Evolutionary conservation across 78 protist species (phyloP), one percentile per base, ranked within the genome.

Genomic region (Dictyostelium capitatum): DNA sequence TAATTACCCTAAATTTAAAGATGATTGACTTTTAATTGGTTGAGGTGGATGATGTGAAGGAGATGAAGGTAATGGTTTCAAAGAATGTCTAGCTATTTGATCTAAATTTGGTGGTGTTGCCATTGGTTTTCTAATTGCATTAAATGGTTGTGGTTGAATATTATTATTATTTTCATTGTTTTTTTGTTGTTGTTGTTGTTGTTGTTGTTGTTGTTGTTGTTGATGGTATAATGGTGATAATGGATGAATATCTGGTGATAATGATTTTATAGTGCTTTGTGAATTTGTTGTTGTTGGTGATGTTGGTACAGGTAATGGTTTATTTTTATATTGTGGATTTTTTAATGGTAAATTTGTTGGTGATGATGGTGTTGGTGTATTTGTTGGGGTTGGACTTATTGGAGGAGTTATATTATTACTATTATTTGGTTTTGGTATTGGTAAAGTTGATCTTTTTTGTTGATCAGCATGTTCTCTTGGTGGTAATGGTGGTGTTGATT

Each of bases 371-470:
- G 48, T 51, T 51, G n/a, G n/a, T 51, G 56, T 14, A 51, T 12
- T 51, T 11, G 7, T 65, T 78, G n/a, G 19, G 2, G 15, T 37
- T 17, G 70, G 48, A 4, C 69, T 4, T 12, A 9, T 25, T 67
- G 30, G 1, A 6, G 32, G 69, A 32, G 65, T 30, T 56, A 1
- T 59, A 59, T 3, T 59, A n/a, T 59, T 15, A 19, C 69, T n/a
- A 51, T 51, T 51, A 51, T 37, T 67, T 67, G 75, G 47, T 37
- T 37, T 37, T 67, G 75, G 75, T 67, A 32, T 43, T 46, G 79
- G 51, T 25, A 47, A 20, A 20, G 56, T 73, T 46, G 79, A 73
- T 46, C 59, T 73, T 73, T 73, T 47, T 73, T 43, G 79, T 17
- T 73, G 56, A 10, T 37, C 43, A 37, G n/a, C 6, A 30, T 32